Percentiles rank a stretch among this genome's conserved stretches.
These are phyloP conservation scores for Lupinus albus DNA, from an alignment of 306 rosid genomes.

Conservation along the genomic window DNA sequence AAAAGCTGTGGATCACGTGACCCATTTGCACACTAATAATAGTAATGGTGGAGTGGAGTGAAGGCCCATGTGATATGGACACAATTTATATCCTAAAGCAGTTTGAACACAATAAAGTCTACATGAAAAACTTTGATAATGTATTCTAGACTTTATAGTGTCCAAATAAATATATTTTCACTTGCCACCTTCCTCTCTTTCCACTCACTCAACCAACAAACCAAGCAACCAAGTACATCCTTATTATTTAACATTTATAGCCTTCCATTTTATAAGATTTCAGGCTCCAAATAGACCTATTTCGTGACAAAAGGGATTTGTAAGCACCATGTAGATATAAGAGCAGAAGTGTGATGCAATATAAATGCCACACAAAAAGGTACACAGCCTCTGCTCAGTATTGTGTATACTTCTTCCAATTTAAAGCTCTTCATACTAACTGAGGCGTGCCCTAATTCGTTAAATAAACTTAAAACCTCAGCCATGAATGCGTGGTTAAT, in stretches of 20 bases:
- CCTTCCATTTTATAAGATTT: not conserved
- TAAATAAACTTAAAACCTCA: conserved; percentile 13
- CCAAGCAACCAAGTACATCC: not conserved
- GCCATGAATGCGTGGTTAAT: conserved; percentile 1
- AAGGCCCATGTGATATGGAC: conserved; percentile 20
- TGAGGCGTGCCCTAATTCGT: not conserved
- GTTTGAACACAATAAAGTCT: not conserved
- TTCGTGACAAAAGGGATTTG: not conserved
- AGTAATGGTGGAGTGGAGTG: not conserved
- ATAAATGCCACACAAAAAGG: not conserved
- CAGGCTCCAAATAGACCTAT: not conserved
- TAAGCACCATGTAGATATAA: too few relatives aligned
- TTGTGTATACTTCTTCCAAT: conserved; percentile 1
- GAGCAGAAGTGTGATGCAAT: not conserved
- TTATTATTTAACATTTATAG: not conserved
- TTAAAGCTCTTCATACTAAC: conserved; percentile 15
- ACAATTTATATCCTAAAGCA: not conserved
- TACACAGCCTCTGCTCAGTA: not conserved
- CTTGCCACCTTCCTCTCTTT: not conserved
- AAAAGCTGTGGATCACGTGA: conserved; percentile 1
- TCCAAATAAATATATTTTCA: not conserved
- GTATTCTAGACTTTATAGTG: conserved; percentile 6
- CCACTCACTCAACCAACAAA: conserved; percentile 1
- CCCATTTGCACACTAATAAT: conserved; percentile 11
- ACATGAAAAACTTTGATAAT: not conserved